phyloP scores from a whole-genome alignment of 345 rosid species.

The Corymbia maculata region DNA sequence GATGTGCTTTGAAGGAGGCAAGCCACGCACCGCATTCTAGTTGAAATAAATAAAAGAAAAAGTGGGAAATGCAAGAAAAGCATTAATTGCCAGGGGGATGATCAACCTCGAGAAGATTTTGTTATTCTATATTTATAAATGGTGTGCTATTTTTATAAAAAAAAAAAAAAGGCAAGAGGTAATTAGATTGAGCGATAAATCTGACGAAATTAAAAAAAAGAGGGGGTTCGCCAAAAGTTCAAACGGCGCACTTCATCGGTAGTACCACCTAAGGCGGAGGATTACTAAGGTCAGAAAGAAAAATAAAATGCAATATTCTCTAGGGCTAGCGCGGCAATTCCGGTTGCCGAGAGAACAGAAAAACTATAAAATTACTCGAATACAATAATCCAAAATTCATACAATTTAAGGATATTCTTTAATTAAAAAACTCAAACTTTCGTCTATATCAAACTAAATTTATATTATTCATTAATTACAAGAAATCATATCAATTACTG shows the following conservation, averaged over 20 bases:
- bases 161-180: not conserved
- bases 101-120: not conserved
- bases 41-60: not conserved
- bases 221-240: not conserved
- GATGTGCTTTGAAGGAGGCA: not conserved
- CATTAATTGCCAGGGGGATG: not conserved
- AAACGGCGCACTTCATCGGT: not conserved
- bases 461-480: not conserved
- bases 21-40: not conserved
- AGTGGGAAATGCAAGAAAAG: not conserved
- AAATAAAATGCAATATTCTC: not conserved
- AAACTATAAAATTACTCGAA: not conserved
- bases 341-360: not conserved
- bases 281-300: not conserved
- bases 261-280: not conserved
- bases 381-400: not conserved
- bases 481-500: not conserved
- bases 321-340: not conserved
- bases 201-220: not conserved
- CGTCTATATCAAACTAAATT: not conserved
- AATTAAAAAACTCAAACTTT: not conserved
- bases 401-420: not conserved
- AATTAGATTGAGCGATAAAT: not conserved
- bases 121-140: not conserved
- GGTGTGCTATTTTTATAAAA: not conserved